Base-by-base conservation (phyloP, 345 rosid genomes). In the Euphorbia lathyris region DNA sequence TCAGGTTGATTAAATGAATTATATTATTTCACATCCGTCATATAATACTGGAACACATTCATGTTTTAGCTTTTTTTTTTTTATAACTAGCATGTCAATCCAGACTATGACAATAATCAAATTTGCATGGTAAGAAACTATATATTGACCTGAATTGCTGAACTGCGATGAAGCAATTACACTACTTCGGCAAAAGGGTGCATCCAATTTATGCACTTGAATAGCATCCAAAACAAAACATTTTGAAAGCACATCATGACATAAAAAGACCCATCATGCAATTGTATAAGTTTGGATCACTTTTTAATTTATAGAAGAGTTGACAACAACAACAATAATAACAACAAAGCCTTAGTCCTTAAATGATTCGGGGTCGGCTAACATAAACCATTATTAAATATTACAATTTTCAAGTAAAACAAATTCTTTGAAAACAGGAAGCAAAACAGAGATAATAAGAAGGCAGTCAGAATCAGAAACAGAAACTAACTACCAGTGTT, bases 371-470 rank as follows among this genome's bases (percentile, higher is more conserved):
- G n/a, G n/a, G n/a, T n/a, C n/a, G n/a, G n/a, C n/a, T n/a, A n/a
- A n/a, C n/a, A n/a, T n/a, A n/a, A n/a, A n/a, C n/a, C n/a, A n/a
- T n/a, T n/a, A 19, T 69, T n/a, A 45, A 29, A 30, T 14, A 20
- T n/a, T 67, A 66, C 20, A 17, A 58, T 30, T 70, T 45, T 60
- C 66, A 22, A 61, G 53, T 27, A 66, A 66, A 55, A 22, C 4
- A 32, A 42, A 27, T 42, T 45, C 38, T 58, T 53, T 11, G 7
- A n/a, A 69, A 11, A n/a, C 13, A 32, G 47, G 22, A 65, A 30
- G 2, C 16, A 65, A 16, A 65, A 13, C 38, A 16, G 10, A 8
- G 17, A 3, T 30, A 36, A 40, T 53, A 42, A 56, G 50, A 30
- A 58, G 59, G 4, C 19, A 38, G 42, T 68, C 23, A 16, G 19